A percentile compares a stretch with the other conserved stretches of the same genome.
Conservation (phyloP, 345 rosid species). For the Gossypium herbaceum region DNA sequence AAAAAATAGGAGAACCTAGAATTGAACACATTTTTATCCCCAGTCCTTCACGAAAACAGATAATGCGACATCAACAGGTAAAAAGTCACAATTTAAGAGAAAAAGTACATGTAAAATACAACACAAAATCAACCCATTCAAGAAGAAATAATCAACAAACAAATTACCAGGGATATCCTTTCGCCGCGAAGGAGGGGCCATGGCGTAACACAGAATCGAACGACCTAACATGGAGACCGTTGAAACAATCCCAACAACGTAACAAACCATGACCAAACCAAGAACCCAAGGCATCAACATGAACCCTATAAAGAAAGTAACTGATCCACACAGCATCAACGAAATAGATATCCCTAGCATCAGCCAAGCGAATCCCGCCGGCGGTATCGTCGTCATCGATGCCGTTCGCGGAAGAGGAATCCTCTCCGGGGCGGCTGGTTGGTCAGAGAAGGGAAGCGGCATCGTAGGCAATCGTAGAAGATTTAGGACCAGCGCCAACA, state of each 20-base stretch:
- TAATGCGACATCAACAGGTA: background rate
- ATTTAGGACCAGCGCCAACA: conserved; percentile 54
- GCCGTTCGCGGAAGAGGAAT: conserved; percentile 19
- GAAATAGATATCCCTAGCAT: conserved; percentile 71
- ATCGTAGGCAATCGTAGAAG: conserved; percentile 67
- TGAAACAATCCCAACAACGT: conserved; percentile 76
- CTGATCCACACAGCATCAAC: conserved; percentile 85
- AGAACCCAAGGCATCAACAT: conserved; percentile 95
- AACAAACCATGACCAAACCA: conserved; percentile 61
- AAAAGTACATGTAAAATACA: background rate
- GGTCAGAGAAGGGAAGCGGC: conserved; percentile 43
- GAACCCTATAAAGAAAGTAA: conserved; percentile 89
- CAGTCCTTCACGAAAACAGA: too few species aligned
- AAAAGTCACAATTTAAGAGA: background rate
- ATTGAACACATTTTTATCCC: background rate
- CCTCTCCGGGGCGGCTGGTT: conserved; percentile 18
- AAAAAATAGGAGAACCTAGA: background rate
- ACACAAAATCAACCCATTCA: background rate
- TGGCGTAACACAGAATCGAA: conserved; percentile 52
- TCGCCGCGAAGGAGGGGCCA: conserved; percentile 41
- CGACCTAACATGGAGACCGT: conserved; percentile 64
- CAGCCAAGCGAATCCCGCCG: conserved; percentile 82
- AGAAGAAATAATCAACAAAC: background rate
- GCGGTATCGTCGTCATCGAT: conserved; percentile 48
- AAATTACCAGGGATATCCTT: conserved; percentile 55